Base-by-base conservation (phyloP, 2,329 filamentous ascomycete genomes). In the Calonectria montana region DNA sequence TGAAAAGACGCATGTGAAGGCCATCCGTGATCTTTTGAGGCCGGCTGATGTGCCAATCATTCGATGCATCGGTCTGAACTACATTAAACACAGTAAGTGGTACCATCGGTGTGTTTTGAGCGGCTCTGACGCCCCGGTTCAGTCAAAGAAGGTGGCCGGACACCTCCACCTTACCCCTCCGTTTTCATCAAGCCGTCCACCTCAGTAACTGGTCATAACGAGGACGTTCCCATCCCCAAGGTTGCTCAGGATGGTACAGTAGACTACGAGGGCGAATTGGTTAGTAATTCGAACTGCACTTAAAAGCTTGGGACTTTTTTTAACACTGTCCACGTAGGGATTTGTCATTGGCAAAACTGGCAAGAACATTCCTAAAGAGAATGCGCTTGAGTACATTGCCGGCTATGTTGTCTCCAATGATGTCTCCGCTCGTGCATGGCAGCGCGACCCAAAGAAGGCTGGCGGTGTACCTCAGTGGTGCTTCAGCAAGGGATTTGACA, bases 401-500 rank as follows among this genome's bases (percentile, higher is more conserved):
- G 89, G 89, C 0, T 84, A 82, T 59, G 69, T 80, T 9, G 76
- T 74, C 43, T 84, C 88, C 50, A 91, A 91, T 74, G 89, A 91
- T 62, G 82, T 90, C n/a, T 89, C 88, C 0, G 87, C 88, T 0
- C 81, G 89, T 13, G 87, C 87, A 50, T 83, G 85, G 74, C 89
- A 91, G 77, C 79, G 87, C 29, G 88, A 91, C 61, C 88, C 89
- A 3, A 80, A 77, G 9, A 82, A 81, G 41, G 83, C 81, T 2
- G 83, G 83, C 7, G 78, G 79, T 2, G 81, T 83, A 5, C 82
- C 82, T 0, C 89, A 91, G 69, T 91, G 88, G 81, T 90, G 87
- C 73, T 87, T 91, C 69, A 88, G 88, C 64, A 90, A 90, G 78
- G 88, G 85, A 0, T 84, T 86, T 7, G 88, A 91, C 78, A 88